Percentiles rank a stretch among this genome's conserved stretches.
These are phyloP conservation scores for Trichophyton benhamiae DNA, from an alignment of 2,329 filamentous ascomycete species.

Conservation along the genomic window DNA sequence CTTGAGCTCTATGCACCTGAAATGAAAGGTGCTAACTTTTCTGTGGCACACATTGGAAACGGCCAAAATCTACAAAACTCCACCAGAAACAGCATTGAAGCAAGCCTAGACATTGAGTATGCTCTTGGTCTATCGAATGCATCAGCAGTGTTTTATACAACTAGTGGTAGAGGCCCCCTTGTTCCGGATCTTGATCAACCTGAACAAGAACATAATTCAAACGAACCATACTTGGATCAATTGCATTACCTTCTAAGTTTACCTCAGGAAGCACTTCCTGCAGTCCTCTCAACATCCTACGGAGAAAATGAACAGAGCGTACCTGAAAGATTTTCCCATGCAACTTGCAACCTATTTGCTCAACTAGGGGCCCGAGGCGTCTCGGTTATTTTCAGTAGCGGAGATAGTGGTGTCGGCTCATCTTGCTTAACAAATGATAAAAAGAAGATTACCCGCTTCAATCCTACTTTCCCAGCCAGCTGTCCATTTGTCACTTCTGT, in stretches of 20 bases:
- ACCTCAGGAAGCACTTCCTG: constrained; percentile 44
- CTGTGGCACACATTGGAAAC: constrained; percentile 44
- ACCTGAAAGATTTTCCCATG: constrained; percentile 46
- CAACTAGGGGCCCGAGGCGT: constrained; percentile 57
- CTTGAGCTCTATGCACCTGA: constrained; percentile 43
- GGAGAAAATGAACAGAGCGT: constrained; percentile 55
- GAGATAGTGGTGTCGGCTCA: constrained; percentile 48
- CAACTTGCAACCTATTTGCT: constrained; percentile 50
- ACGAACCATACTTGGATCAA: constrained; percentile 57
- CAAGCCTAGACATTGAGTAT: constrained; percentile 53
- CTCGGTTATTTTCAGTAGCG: constrained; percentile 52
- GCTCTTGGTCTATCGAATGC: constrained; percentile 44
- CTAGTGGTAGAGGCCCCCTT: constrained; percentile 44
- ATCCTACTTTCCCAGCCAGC: constrained; percentile 43
- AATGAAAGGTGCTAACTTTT: constrained; percentile 43
- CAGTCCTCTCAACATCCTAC: constrained; percentile 57
- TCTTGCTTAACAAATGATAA: constrained; percentile 45
- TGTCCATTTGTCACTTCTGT: constrained; percentile 54
- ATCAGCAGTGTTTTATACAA: constrained; percentile 46
- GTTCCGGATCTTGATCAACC: constrained; percentile 37
- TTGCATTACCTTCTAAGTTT: constrained; percentile 48
- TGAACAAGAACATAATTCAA: constrained; percentile 33
- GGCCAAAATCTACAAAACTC: constrained; percentile 41
- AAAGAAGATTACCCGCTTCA: constrained; percentile 39
- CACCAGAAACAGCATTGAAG: constrained; percentile 39